Percentiles rank a stretch among this genome's conserved stretches.
Evolutionary conservation across 1,284 basidiomycete genomes (phyloP).

Genomic region (Marasmius tenuissimus): DNA sequence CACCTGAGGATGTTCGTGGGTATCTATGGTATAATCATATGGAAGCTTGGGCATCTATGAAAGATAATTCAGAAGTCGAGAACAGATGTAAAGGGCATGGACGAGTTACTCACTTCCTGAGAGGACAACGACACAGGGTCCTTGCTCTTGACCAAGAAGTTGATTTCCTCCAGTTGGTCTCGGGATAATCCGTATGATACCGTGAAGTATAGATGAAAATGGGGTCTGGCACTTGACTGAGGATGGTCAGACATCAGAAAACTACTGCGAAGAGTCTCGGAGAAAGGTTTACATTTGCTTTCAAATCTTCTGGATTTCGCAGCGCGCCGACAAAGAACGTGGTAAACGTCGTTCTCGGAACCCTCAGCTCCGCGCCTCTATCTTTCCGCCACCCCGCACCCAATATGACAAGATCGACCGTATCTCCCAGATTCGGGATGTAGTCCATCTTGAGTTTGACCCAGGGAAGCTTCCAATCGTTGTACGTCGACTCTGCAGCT

Average conservation of each 20-base stretch:
- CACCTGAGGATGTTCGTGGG: constrained; percentile 48
- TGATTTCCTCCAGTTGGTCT: constrained; percentile 65
- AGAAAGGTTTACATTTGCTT: constrained; percentile 34
- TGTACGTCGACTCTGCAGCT: constrained; percentile 64
- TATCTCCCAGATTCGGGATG: constrained; percentile 79
- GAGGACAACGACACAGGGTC: constrained; percentile 35
- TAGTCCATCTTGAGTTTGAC: constrained; percentile 88
- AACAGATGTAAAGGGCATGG: background rate
- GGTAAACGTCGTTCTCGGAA: constrained; percentile 70
- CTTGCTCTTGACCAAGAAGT: constrained; percentile 59
- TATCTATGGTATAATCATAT: constrained; percentile 54
- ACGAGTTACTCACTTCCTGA: constrained; percentile 15
- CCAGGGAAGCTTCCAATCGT: constrained; percentile 65
- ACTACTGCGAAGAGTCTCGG: background rate
- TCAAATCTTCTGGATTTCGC: constrained; percentile 39
- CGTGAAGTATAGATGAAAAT: constrained; percentile 72
- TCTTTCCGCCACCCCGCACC: constrained; percentile 80
- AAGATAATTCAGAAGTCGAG: constrained; percentile 7
- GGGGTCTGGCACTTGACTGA: constrained; percentile 46
- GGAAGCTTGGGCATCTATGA: constrained; percentile 31
- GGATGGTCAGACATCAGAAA: constrained; percentile 1
- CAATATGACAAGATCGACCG: constrained; percentile 73
- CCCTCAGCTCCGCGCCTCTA: constrained; percentile 72
- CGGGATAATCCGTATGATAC: constrained; percentile 73
- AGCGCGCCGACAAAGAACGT: constrained; percentile 76